Evolutionary conservation across 768 basidiomycete species (phyloP).

Genomic region (Tricholoma sp.): DNA sequence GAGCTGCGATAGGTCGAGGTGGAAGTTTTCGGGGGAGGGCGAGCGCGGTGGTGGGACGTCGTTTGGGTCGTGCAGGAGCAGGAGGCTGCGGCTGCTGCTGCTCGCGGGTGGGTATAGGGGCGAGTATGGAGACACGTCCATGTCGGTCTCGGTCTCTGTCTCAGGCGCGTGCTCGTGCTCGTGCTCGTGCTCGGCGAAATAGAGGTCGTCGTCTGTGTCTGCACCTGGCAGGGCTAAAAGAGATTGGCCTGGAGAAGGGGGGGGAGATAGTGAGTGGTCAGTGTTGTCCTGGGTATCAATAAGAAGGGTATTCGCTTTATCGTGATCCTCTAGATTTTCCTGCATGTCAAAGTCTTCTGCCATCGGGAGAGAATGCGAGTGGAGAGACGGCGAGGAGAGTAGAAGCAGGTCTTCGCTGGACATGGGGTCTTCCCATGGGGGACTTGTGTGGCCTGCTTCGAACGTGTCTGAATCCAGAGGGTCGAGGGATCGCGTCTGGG

Average conservation of each 20-base stretch:
- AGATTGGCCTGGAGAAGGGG: slow-evolving; percentile 18
- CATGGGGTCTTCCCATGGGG: background rate
- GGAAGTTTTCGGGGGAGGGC: slow-evolving; percentile 37
- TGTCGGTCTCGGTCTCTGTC: too few relatives aligned
- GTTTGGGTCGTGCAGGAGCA: slow-evolving; percentile 39
- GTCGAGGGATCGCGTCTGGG: slow-evolving; percentile 1
- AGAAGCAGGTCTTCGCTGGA: background rate
- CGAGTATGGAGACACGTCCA: background rate
- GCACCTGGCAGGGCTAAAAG: slow-evolving; percentile 30
- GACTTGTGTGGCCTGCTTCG: background rate
- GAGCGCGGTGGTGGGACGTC: slow-evolving; percentile 35
- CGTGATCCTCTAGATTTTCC: background rate
- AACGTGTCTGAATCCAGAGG: slow-evolving; percentile 3
- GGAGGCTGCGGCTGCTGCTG: slow-evolving; percentile 21
- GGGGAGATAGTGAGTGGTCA: slow-evolving; percentile 6
- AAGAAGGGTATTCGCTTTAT: background rate
- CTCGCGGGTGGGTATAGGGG: slow-evolving; percentile 10
- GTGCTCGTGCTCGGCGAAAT: background rate
- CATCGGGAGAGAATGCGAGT: background rate
- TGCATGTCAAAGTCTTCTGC: background rate
- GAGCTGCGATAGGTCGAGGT: slow-evolving; percentile 26
- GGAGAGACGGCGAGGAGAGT: background rate
- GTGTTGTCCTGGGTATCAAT: background rate
- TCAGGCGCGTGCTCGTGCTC: too few relatives aligned
- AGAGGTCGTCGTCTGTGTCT: slow-evolving; percentile 29